Percentiles rank a stretch among this genome's conserved stretches.
Conservation (phyloP, 768 basidiomycete genomes). For the Podaxis pistillaris region DNA sequence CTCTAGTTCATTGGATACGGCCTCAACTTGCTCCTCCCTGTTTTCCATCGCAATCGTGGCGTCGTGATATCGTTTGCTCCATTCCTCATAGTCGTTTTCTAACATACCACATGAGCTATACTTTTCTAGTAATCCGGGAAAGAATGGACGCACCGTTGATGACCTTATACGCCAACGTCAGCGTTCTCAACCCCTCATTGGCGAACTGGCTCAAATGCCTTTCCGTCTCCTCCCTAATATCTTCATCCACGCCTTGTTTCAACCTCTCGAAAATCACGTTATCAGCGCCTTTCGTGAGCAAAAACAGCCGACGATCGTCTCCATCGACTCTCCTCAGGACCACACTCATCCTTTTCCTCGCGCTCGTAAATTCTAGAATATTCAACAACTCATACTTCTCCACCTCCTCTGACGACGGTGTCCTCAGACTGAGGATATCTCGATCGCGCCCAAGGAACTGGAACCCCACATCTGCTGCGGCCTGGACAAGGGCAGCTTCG, state of each 20-base stretch:
- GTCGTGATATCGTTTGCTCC: slow-evolving; percentile 78
- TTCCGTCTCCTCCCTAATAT: slow-evolving; percentile 72
- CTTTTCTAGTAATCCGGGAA: not conserved
- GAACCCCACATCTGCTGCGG: slow-evolving; percentile 93
- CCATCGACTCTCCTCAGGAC: slow-evolving; percentile 71
- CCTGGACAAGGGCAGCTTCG: slow-evolving; percentile 96
- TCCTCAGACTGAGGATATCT: slow-evolving; percentile 70
- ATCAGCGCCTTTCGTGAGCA: slow-evolving; percentile 90
- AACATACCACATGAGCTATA: slow-evolving; percentile 14
- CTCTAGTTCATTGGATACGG: slow-evolving; percentile 78
- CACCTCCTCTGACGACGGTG: slow-evolving; percentile 63
- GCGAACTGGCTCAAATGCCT: slow-evolving; percentile 85
- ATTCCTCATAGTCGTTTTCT: slow-evolving; percentile 75
- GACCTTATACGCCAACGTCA: slow-evolving; percentile 88
- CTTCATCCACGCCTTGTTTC: slow-evolving; percentile 55
- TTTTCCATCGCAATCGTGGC: slow-evolving; percentile 76
- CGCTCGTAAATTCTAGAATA: slow-evolving; percentile 91
- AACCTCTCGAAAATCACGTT: slow-evolving; percentile 94
- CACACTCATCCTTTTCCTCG: slow-evolving; percentile 94
- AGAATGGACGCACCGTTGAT: slow-evolving; percentile 52
- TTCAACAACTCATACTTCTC: slow-evolving; percentile 89
- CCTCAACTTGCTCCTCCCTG: slow-evolving; percentile 76
- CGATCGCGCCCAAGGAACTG: slow-evolving; percentile 88
- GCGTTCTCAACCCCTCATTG: slow-evolving; percentile 78
- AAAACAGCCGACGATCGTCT: slow-evolving; percentile 55